A percentile compares a stretch with the other conserved stretches of the same genome.
These are phyloP conservation scores for Phytophthora hybrid DNA, from an alignment of 352 stramenopile genomes.

Conservation along the genomic window DNA sequence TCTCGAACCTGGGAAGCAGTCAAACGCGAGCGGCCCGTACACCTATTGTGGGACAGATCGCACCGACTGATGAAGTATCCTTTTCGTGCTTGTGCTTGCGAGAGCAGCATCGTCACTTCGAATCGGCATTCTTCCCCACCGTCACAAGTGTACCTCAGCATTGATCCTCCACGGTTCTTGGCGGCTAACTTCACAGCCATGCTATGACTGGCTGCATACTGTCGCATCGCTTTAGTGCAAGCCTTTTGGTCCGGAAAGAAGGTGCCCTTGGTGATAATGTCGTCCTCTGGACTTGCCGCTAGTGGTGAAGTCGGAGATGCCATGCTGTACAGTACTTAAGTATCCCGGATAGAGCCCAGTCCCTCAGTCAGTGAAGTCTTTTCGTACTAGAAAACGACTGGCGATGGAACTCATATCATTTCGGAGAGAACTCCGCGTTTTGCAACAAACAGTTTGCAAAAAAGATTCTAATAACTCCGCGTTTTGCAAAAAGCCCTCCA, in stretches of 20 bases:
- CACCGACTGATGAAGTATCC: slow-evolving; percentile 12
- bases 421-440: no score
- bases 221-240: slow-evolving; percentile 14
- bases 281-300: not conserved
- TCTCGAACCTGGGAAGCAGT: slow-evolving; percentile 5
- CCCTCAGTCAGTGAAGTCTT: no score
- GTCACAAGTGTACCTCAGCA: slow-evolving; percentile 13
- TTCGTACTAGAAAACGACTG: no score
- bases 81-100: not conserved
- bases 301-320: no score
- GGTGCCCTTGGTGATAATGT: slow-evolving; percentile 1
- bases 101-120: not conserved
- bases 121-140: slow-evolving; percentile 7
- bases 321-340: no score
- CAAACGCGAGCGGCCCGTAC: slow-evolving; percentile 5
- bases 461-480: no score
- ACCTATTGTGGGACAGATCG: slow-evolving; percentile 12
- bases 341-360: no score
- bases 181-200: slow-evolving; percentile 10
- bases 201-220: slow-evolving; percentile 12
- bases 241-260: slow-evolving; percentile 20
- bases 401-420: no score
- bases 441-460: no score
- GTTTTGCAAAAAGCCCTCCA: no score
- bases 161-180: not conserved